Evolutionary conservation across 2,329 filamentous ascomycete genomes (phyloP).

Genomic region (Fonsecaea monophora): DNA sequence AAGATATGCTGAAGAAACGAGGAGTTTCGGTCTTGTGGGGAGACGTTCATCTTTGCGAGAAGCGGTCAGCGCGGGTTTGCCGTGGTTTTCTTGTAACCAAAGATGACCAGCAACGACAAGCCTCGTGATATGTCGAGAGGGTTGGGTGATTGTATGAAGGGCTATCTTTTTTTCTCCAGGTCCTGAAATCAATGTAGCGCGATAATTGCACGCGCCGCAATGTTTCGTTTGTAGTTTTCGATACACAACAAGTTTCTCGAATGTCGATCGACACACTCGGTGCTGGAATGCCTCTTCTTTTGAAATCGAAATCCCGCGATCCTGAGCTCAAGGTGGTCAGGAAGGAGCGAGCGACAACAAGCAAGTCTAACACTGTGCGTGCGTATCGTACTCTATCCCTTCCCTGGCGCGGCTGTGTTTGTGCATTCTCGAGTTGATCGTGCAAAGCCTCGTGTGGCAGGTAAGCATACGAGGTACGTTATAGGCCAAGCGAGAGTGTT

Average conservation of each 20-base stretch:
- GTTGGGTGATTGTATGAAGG: background rate
- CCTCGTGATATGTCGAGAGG: background rate
- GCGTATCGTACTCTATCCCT: background rate
- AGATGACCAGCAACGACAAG: background rate
- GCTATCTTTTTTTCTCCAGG: background rate
- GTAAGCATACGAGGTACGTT: background rate
- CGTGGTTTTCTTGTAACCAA: background rate
- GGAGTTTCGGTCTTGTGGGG: slow-evolving; percentile 6
- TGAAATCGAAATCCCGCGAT: background rate
- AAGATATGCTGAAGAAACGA: slow-evolving; percentile 21
- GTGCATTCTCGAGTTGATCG: background rate
- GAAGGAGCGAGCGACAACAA: background rate
- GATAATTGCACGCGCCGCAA: background rate
- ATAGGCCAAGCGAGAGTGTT: background rate
- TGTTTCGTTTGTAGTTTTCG: background rate
- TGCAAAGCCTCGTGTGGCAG: too few relatives aligned
- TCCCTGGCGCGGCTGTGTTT: background rate
- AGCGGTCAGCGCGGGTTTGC: background rate
- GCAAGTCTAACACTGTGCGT: background rate
- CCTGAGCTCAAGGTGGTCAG: background rate
- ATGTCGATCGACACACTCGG: too few relatives aligned
- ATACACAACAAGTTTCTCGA: background rate
- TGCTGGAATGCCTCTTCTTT: background rate
- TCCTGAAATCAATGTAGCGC: background rate
- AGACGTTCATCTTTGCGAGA: slow-evolving; percentile 12